phyloP scores from a whole-genome alignment of 1,139 yeast genomes.

The Debaryomyces psychrophilus region DNA sequence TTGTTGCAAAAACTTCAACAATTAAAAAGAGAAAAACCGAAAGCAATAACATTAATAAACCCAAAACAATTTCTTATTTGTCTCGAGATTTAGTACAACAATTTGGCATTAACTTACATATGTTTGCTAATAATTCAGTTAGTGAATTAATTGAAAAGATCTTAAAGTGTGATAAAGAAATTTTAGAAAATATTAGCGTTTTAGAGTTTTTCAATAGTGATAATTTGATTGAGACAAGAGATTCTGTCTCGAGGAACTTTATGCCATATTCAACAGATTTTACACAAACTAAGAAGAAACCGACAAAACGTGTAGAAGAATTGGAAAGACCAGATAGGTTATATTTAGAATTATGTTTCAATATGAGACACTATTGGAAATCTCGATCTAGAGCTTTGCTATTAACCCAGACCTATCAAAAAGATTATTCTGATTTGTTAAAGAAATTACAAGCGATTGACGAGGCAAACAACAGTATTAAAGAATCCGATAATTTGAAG shows the following conservation, averaged over 20 bases:
- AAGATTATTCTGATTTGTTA: slow-evolving; percentile 72
- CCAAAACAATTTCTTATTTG: slow-evolving; percentile 59
- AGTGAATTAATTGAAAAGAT: slow-evolving; percentile 67
- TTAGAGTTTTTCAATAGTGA: slow-evolving; percentile 82
- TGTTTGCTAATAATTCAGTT: slow-evolving; percentile 66
- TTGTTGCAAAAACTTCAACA: slow-evolving; percentile 61
- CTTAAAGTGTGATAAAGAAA: slow-evolving; percentile 70
- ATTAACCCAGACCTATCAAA: slow-evolving; percentile 66
- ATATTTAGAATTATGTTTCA: slow-evolving; percentile 75
- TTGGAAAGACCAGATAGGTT: slow-evolving; percentile 82
- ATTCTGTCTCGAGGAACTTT: slow-evolving; percentile 62
- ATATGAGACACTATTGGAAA: slow-evolving; percentile 82
- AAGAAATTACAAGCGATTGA: slow-evolving; percentile 66
- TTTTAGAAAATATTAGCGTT: slow-evolving; percentile 68
- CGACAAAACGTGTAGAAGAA: slow-evolving; percentile 61
- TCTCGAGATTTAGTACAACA: slow-evolving; percentile 81
- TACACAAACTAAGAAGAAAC: slow-evolving; percentile 36
- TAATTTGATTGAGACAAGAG: slow-evolving; percentile 71
- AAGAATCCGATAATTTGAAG: slow-evolving; percentile 64
- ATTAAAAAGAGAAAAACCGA: slow-evolving; percentile 39
- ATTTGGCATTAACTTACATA: slow-evolving; percentile 89
- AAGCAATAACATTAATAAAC: slow-evolving; percentile 28
- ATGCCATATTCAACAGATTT: slow-evolving; percentile 71
- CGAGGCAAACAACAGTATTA: slow-evolving; percentile 64
- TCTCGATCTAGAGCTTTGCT: slow-evolving; percentile 80